Evolutionary conservation across 768 basidiomycete genomes (phyloP), one percentile per base, ranked within the genome.

Genomic region (Pleurotus tuoliensis): DNA sequence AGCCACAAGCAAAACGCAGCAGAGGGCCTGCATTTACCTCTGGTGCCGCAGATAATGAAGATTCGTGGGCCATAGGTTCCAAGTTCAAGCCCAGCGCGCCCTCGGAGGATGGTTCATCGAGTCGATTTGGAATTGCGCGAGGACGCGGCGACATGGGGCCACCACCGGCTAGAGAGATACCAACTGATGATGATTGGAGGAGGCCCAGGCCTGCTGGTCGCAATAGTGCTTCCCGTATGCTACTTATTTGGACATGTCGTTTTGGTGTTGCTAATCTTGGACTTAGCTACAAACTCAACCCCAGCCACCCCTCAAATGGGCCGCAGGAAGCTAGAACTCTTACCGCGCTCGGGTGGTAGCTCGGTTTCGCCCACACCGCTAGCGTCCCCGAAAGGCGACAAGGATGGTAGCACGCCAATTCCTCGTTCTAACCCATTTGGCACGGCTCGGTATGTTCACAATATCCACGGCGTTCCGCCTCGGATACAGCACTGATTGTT

Each of bases 351-450:
- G 27, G 82, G 81, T 11, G 79, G 75, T 46, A 78, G 73, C 3
- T 93, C 92, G 15, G 77, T 82, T 8, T 78, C 79, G 11, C 81
- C 90, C 25, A 88, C 90, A 15, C 88, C 92, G 2, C 75, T 93
- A 44, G 85, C 88, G 0, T 92, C 91, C 6, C 91, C 90, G 0
- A 88, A 88, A 22, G 51, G 51, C 22, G 51, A 53, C 24, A 53
- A 20, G 25, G 72, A 82, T 90, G 62, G 74, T 79, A 59, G 76
- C 37, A 69, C 67, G 6, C 63, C 73, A 45, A 66, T 70, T 18
- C 62, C 76, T 4, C 66, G 83, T 37, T 66, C 87, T 58, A 94
- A 81, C 68, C 95, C 95, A 5, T 98, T 98, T 65, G 97, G 96
- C 48, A 78, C 80, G 54, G 96, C 96, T 37, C 87, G 74, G 90